phyloP scores from a whole-genome alignment of 2,329 filamentous ascomycete genomes.

The Alternaria brassicae region DNA sequence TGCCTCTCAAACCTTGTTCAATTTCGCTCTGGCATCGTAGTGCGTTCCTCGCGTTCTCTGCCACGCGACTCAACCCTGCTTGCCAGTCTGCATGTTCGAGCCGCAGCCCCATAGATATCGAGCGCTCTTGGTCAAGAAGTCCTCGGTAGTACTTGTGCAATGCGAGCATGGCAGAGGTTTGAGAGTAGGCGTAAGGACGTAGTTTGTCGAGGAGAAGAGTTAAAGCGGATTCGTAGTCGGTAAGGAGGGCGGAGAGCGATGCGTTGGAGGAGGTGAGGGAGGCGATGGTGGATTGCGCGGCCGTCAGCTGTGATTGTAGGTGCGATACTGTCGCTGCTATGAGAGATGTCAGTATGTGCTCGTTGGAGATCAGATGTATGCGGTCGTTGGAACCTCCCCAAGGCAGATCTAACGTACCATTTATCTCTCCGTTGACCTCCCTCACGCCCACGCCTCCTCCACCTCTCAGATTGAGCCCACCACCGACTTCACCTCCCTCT shows the following conservation, averaged over 20 bases:
- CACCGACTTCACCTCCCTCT: constrained; percentile 37
- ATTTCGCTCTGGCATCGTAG: constrained; percentile 49
- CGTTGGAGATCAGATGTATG: not conserved
- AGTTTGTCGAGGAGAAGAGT: constrained; percentile 48
- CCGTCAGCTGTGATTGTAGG: constrained; percentile 42
- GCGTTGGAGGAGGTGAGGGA: constrained; percentile 35
- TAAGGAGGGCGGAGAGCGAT: constrained; percentile 40
- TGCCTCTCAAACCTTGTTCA: constrained; percentile 47
- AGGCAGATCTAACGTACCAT: constrained; percentile 27
- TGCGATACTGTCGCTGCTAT: constrained; percentile 41
- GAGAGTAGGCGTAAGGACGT: constrained; percentile 47
- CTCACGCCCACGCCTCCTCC: constrained; percentile 22
- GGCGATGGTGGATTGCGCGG: constrained; percentile 36
- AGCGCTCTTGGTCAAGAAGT: constrained; percentile 54
- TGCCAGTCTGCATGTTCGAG: constrained; percentile 60
- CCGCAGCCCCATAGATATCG: constrained; percentile 55
- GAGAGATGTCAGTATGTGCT: constrained; percentile 9
- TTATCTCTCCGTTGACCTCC: constrained; percentile 48
- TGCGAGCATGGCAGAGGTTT: constrained; percentile 53
- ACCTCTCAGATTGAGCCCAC: not conserved
- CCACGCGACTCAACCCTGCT: constrained; percentile 53
- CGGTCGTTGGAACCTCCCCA: not conserved
- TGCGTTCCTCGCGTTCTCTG: constrained; percentile 52
- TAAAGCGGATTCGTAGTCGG: constrained; percentile 54
- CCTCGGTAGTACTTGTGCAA: constrained; percentile 58